These are phyloP conservation scores for Alternaria metachromatica DNA, from an alignment of 2,329 filamentous ascomycete species.

Conservation along the genomic window DNA sequence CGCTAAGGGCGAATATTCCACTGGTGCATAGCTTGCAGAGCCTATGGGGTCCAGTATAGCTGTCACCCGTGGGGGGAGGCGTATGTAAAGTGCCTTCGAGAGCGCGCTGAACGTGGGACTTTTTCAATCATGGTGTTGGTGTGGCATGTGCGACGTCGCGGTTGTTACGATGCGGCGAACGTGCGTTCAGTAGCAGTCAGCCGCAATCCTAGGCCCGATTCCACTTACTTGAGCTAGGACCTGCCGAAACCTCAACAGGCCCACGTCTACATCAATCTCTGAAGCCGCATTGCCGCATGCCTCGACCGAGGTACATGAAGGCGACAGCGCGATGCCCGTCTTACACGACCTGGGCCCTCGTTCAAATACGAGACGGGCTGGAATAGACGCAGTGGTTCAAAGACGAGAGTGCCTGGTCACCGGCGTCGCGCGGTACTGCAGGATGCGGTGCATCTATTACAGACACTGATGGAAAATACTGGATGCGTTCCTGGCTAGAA, in stretches of 20 bases:
- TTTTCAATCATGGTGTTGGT: background rate
- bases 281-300: background rate
- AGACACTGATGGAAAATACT: background rate
- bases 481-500: background rate
- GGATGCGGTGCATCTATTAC: background rate
- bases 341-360: background rate
- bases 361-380: background rate
- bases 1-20: conserved; percentile 8
- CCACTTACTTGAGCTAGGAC: background rate
- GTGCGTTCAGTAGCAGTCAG: background rate
- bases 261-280: background rate
- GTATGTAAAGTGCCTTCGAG: background rate
- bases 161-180: background rate
- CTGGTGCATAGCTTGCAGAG: background rate
- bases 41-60: background rate
- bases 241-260: background rate
- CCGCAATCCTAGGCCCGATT: background rate
- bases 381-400: no score
- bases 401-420: background rate
- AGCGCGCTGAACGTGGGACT: background rate
- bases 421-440: background rate
- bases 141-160: background rate
- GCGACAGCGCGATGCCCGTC: background rate
- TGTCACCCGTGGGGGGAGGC: background rate
- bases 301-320: background rate